Base-by-base conservation (phyloP, 257 asterid species). In the Nemophila menziesii region DNA sequence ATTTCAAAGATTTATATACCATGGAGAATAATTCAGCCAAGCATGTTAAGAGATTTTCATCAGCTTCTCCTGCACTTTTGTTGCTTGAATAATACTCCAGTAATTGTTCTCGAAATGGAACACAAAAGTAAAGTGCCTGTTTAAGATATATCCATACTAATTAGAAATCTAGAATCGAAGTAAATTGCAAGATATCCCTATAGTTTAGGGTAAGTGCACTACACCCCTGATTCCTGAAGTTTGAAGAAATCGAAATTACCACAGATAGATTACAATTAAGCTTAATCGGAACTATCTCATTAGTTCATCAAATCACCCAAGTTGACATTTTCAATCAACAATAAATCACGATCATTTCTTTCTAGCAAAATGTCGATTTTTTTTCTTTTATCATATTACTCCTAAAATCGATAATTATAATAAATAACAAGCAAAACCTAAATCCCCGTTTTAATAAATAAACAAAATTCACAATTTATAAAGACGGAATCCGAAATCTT, bases 61-160 rank as follows among this genome's bases (percentile, higher is more conserved):
- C 86, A 14, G 62, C 73, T 51, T 86, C 96, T 13, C 62, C 64
- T 36, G 55, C 70, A 60, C 38, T 61, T 57, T 81, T 81, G 59
- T 65, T 70, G 53, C 58, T 72, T 22, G 82, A 49, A 68, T 74
- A 86, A 68, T 86, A 79, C 57, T 76, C 96, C 50, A 79, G 69
- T 54, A 86, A 59, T 45, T 79, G 84, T 51, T 81, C 94, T 9
- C 96, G 90, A 59, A 86, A 86, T 16, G 96, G 96, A 1, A 72
- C 90, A 54, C 96, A 86, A 53, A 82, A 86, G 63, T 82, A 86
- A 27, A 86, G 78, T 40, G 96, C 86, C 96, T 86, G 76, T 37
- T 14, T 45, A 29, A 5, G 9, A n/a, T n/a, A n/a, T n/a, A n/a
- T 24, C 33, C 33, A 24, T 24, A 24, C 9, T 4, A 4, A 24